Base-by-base conservation (phyloP, 495 filamentous ascomycete genomes). In the Hyphodiscus hymeniophilus region DNA sequence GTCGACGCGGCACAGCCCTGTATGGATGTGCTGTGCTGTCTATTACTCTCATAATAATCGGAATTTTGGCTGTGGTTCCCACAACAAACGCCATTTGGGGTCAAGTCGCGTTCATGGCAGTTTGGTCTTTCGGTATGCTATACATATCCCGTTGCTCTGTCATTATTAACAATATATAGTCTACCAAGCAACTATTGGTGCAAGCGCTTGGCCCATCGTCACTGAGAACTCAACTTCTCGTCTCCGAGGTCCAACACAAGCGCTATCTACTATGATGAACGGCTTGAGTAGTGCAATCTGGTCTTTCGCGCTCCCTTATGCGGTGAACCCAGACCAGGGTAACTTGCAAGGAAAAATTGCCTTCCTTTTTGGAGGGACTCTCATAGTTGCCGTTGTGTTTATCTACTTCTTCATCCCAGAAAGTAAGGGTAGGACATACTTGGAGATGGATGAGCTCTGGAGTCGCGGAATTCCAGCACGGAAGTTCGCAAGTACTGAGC, bases 401-500 rank as follows among this genome's bases (percentile, higher is more conserved):
- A 36, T 41, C 12, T 33, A n/a, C 18, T 42, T 22, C 51, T 66
- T 22, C 63, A 72, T 38, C 24, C 44, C 45, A 3, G 50, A 53
- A 26, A 53, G 45, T 0, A 48, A 40, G 24, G 50, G 42, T 13
- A 12, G 46, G 13, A 50, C 50, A 15, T 47, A 21, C 21, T 40
- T 41, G 28, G 47, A 47, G 33, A 17, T 42, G 40, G 38, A 55
- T 33, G n/a, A 33, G 16, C 26, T 35, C 28, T 36, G 13, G 11
- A 28, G 48, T 36, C 51, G 48, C 13, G 46, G 53, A 16, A 46
- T 56, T 10, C 48, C 48, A 17, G 45, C 22, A 1, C 8, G 8
- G 13, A 51, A 26, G 4, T 47, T 26, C 33, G n/a, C n/a, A n/a
- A n/a, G n/a, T n/a, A n/a, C n/a, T n/a, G n/a, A n/a, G n/a, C n/a